These are phyloP conservation scores for Cymbopogon flexuosus DNA, from an alignment of 202 grass and related monocot species.

Conservation along the genomic window DNA sequence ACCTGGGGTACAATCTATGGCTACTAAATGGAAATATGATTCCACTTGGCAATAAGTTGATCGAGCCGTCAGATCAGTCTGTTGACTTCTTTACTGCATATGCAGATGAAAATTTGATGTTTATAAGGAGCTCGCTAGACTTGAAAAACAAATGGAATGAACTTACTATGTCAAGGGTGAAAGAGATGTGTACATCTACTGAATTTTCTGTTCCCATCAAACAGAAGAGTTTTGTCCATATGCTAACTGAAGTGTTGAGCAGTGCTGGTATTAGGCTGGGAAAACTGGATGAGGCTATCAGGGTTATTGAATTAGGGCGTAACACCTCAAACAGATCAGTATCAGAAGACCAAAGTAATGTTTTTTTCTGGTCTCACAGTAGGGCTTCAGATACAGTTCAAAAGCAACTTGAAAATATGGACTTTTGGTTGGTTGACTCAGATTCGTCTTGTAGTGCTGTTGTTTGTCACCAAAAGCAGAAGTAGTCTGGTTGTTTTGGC, in stretches of 20 bases:
- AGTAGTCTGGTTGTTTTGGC: slow-evolving; percentile 20
- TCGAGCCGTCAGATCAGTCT: slow-evolving; percentile 53
- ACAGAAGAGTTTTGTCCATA: slow-evolving; percentile 41
- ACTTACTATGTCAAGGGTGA: slow-evolving; percentile 40
- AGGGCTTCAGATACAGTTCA: slow-evolving; percentile 50
- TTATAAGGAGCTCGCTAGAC: slow-evolving; percentile 54
- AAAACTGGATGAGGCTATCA: slow-evolving; percentile 44
- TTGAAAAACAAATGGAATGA: slow-evolving; percentile 63
- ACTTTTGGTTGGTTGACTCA: slow-evolving; percentile 70
- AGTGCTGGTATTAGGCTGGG: slow-evolving; percentile 36
- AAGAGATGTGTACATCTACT: slow-evolving; percentile 24
- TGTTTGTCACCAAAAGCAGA: slow-evolving; percentile 59
- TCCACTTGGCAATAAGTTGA: slow-evolving; percentile 46
- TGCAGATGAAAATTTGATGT: slow-evolving; percentile 52
- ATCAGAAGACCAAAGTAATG: slow-evolving; percentile 32
- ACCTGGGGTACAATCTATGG: slow-evolving; percentile 78
- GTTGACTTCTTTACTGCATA: slow-evolving; percentile 45
- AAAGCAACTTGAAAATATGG: slow-evolving; percentile 50
- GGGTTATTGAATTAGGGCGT: slow-evolving; percentile 40
- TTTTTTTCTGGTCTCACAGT: slow-evolving; percentile 52
- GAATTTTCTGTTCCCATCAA: slow-evolving; percentile 17
- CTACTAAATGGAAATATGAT: slow-evolving; percentile 76
- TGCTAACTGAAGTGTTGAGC: slow-evolving; percentile 33
- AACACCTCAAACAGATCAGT: slow-evolving; percentile 33
- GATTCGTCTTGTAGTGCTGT: slow-evolving; percentile 76